Conservation (phyloP, 2,329 filamentous ascomycete species). For the Sporothrix phasma region DNA sequence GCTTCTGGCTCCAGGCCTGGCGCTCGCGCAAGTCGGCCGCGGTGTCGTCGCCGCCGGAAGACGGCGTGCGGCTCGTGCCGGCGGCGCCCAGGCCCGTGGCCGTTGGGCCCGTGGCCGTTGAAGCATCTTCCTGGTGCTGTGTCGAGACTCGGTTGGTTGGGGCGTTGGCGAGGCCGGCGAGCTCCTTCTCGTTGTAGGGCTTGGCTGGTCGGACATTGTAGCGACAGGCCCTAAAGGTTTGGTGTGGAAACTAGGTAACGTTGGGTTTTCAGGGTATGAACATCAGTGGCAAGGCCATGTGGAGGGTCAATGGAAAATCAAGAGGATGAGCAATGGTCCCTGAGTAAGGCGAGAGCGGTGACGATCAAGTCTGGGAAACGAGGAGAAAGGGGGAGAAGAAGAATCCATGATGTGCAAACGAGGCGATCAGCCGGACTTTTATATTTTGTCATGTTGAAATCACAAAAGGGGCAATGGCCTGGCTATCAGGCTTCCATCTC, state of each 20-base stretch:
- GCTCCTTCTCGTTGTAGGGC: neutral
- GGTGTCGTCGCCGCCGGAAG: neutral
- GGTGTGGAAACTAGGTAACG: neutral
- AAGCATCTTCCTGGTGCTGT: neutral
- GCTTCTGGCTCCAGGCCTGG: conserved; percentile 19
- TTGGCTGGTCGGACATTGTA: conserved; percentile 1
- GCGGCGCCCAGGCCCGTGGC: neutral
- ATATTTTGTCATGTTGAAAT: neutral
- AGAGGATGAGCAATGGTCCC: neutral
- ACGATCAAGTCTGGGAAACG: conserved; percentile 5
- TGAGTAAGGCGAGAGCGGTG: neutral
- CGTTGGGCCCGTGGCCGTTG: neutral
- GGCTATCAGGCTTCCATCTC: neutral
- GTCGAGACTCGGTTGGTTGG: neutral
- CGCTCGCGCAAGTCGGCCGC: neutral
- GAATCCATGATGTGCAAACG: neutral
- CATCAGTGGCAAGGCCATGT: conserved; percentile 1
- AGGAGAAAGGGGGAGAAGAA: neutral
- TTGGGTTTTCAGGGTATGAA: neutral
- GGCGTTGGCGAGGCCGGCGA: neutral
- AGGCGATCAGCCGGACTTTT: neutral
- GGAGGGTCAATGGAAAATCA: neutral
- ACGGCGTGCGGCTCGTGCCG: neutral
- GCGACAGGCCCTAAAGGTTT: neutral
- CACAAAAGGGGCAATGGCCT: neutral